Evolutionary conservation across 2,329 filamentous ascomycete genomes (phyloP).

Genomic region (Neonectria coccinea): DNA sequence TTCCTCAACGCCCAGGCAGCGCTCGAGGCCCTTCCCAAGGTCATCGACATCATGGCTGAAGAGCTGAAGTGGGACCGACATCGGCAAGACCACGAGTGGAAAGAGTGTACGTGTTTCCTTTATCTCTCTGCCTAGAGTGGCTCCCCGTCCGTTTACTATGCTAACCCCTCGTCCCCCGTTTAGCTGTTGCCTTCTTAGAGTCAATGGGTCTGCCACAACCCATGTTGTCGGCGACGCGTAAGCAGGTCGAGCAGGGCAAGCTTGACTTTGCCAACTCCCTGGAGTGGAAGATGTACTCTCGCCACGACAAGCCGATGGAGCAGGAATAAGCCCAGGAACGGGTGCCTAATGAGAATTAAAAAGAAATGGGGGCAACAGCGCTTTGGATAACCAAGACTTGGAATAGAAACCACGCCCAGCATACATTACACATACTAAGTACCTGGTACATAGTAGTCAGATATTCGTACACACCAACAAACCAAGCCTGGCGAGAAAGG

Average conservation of each 20-base stretch:
- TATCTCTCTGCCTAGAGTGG: conserved; percentile 21
- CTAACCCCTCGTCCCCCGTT: conserved; percentile 19
- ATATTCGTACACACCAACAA: too few relatives aligned
- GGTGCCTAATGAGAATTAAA: conserved; percentile 1
- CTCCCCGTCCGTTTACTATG: background rate
- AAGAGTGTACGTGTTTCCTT: conserved; percentile 66
- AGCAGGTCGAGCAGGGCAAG: conserved; percentile 71
- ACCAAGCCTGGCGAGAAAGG: background rate
- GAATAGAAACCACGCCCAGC: background rate
- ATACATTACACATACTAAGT: background rate
- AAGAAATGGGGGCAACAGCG: background rate
- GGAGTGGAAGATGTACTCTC: conserved; percentile 72
- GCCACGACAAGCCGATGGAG: conserved; percentile 65
- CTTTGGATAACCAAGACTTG: background rate
- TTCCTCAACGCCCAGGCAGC: conserved; percentile 94
- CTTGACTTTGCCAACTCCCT: conserved; percentile 67
- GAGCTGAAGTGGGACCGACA: conserved; percentile 82
- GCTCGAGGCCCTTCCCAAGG: conserved; percentile 82
- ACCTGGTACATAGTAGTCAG: background rate
- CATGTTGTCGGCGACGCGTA: conserved; percentile 67
- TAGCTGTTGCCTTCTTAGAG: conserved; percentile 70
- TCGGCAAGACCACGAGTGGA: conserved; percentile 85
- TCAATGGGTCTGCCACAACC: conserved; percentile 75
- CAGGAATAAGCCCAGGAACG: conserved; percentile 14
- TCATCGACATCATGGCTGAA: conserved; percentile 90